phyloP scores from a whole-genome alignment of 306 rosid species.

The Pyrus pyrifolia region DNA sequence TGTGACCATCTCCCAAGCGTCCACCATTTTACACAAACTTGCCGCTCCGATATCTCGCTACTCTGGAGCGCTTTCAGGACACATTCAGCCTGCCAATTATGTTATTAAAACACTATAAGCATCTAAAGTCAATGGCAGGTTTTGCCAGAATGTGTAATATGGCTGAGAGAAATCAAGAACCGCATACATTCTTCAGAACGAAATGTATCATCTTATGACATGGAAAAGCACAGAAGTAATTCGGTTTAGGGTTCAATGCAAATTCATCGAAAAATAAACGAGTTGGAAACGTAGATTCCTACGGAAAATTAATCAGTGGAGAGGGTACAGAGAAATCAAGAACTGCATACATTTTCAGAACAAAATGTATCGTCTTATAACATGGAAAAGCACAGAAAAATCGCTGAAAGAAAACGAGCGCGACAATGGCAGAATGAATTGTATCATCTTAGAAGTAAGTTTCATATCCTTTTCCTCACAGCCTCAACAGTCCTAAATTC shows the following conservation, averaged over 20 bases:
- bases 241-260: too few relatives aligned
- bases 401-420: too few relatives aligned
- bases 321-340: background rate
- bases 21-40: slow-evolving; percentile 73
- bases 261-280: too few relatives aligned
- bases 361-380: too few relatives aligned
- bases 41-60: slow-evolving; percentile 41
- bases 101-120: background rate
- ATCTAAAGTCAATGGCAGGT: background rate
- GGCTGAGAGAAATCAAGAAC: background rate
- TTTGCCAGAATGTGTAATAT: background rate
- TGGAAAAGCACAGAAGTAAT: background rate
- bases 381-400: background rate
- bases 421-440: too few relatives aligned
- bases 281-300: background rate
- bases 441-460: too few relatives aligned
- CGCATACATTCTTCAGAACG: background rate
- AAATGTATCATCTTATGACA: background rate
- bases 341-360: background rate
- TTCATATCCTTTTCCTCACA: too few relatives aligned
- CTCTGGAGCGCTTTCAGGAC: slow-evolving; percentile 40
- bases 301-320: background rate
- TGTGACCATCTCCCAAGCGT: slow-evolving; percentile 83
- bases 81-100: slow-evolving; percentile 37
- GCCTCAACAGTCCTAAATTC: too few relatives aligned